Conservation (phyloP, 768 basidiomycete genomes). For the Asterophora parasitica region DNA sequence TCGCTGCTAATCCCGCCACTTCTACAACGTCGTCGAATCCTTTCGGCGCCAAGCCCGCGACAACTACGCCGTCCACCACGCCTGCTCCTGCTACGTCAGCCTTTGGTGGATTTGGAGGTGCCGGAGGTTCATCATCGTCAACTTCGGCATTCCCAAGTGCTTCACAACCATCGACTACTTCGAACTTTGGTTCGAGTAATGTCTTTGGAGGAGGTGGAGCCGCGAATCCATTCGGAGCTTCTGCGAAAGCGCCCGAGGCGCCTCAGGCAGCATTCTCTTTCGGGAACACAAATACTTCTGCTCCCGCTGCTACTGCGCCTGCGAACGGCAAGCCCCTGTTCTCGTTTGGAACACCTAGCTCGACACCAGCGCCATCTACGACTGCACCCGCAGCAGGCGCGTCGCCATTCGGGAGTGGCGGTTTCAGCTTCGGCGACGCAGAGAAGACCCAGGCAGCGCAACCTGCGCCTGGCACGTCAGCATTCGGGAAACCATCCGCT, state of each 20-base stretch:
- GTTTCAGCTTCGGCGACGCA: constrained; percentile 14
- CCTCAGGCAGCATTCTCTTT: constrained; percentile 12
- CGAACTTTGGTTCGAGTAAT: constrained; percentile 1
- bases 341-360: constrained; percentile 11
- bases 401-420: constrained; percentile 12
- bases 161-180: neutral
- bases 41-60: neutral
- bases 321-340: constrained; percentile 10
- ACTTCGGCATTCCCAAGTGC: neutral
- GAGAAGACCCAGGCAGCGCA: constrained; percentile 24
- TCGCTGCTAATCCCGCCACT: constrained; percentile 3
- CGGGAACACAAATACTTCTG: constrained; percentile 7
- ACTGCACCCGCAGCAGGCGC: constrained; percentile 1
- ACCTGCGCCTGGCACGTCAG: constrained; percentile 16
- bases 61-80: neutral
- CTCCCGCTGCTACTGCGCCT: constrained; percentile 2
- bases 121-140: neutral
- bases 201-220: constrained; percentile 5
- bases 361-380: constrained; percentile 7
- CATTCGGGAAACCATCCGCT: constrained; percentile 16
- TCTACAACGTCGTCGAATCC: neutral
- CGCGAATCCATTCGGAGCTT: neutral
- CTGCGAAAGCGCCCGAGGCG: neutral
- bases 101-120: constrained; percentile 12
- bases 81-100: constrained; percentile 2